A percentile compares a stretch with the other conserved stretches of the same genome.
These are phyloP conservation scores for Stachybotrys chartarum DNA, from an alignment of 2,329 filamentous ascomycete species.

Conservation along the genomic window DNA sequence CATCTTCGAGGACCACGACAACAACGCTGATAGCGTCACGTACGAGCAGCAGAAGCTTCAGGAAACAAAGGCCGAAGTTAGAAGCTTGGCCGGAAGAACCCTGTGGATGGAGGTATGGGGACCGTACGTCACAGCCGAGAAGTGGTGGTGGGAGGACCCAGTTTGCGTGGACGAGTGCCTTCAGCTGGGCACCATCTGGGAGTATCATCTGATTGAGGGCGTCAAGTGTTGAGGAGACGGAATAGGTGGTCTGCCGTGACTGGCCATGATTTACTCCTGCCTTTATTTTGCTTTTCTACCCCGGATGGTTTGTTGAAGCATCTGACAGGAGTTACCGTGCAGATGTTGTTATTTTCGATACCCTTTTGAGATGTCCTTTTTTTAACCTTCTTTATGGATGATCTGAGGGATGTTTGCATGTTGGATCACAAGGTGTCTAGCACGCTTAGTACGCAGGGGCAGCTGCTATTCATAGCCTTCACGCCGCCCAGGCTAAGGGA, in stretches of 20 bases:
- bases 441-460: too few relatives aligned
- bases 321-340: too few relatives aligned
- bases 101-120: conserved; percentile 59
- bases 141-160: conserved; percentile 58
- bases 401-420: too few relatives aligned
- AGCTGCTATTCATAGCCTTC: too few relatives aligned
- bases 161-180: conserved; percentile 48
- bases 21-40: conserved; percentile 12
- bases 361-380: too few relatives aligned
- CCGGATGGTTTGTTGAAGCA: too few relatives aligned
- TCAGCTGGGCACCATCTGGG: conserved; percentile 47
- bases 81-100: conserved; percentile 45
- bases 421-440: too few relatives aligned
- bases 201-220: conserved; percentile 50
- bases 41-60: conserved; percentile 15
- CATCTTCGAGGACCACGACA: conserved; percentile 11
- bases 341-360: too few relatives aligned
- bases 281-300: not conserved
- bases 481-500: too few relatives aligned
- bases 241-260: not conserved
- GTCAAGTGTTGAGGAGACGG: conserved; percentile 30
- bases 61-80: conserved; percentile 37
- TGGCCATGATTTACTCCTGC: not conserved
- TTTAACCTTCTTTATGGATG: too few relatives aligned
- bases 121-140: conserved; percentile 35